Conservation (phyloP, 2,329 filamentous ascomycete genomes). For the Alternaria triticina region DNA sequence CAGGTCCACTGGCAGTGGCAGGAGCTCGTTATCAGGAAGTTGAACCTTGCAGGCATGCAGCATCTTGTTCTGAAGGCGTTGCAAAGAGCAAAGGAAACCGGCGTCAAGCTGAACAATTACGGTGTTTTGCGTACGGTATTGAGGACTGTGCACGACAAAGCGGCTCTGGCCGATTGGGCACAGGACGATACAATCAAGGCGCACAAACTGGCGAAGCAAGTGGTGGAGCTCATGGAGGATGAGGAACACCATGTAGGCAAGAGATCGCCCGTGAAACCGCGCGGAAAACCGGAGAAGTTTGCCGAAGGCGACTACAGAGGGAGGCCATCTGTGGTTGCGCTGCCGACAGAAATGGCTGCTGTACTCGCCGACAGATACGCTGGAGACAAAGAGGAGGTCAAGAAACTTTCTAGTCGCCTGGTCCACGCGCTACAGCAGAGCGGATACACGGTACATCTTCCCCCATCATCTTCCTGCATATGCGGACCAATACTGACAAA, state of each 20-base stretch:
- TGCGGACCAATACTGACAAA: not conserved
- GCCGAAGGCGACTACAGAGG: constrained; percentile 29
- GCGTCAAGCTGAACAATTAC: constrained; percentile 27
- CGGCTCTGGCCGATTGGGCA: constrained; percentile 45
- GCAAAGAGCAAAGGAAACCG: constrained; percentile 34
- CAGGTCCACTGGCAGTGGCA: constrained; percentile 14
- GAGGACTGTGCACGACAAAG: constrained; percentile 43
- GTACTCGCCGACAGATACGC: constrained; percentile 48
- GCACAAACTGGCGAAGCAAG: constrained; percentile 46
- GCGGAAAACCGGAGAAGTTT: constrained; percentile 14
- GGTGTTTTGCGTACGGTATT: constrained; percentile 44
- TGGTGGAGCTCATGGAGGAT: constrained; percentile 52
- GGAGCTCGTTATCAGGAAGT: constrained; percentile 26
- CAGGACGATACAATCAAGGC: constrained; percentile 47
- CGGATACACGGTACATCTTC: constrained; percentile 24
- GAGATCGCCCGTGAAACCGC: not conserved
- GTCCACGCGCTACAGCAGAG: constrained; percentile 42
- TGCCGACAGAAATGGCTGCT: constrained; percentile 53
- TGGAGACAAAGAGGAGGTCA: constrained; percentile 48
- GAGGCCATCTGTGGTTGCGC: constrained; percentile 49
- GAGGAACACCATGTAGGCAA: constrained; percentile 45
- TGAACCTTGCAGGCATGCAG: constrained; percentile 28
- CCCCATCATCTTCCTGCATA: not conserved
- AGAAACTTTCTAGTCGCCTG: constrained; percentile 49
- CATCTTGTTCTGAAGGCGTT: constrained; percentile 40